Evolutionary conservation across 805 yeast species (phyloP).

Genomic region (Cyberlindnera sargentensis): DNA sequence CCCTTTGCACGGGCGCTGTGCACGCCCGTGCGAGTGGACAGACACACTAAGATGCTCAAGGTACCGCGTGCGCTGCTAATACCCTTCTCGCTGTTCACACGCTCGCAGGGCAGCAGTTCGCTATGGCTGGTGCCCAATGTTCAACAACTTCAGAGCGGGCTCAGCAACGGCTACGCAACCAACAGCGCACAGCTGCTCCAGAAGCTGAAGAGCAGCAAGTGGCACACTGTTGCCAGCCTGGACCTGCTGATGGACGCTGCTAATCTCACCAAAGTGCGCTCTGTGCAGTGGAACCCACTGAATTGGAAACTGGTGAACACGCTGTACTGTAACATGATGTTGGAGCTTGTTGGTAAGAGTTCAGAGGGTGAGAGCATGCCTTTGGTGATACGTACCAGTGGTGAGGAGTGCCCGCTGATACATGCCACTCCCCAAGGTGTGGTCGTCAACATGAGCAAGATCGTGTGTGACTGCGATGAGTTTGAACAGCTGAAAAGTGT

Average conservation of each 20-base stretch:
- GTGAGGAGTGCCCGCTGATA: neutral
- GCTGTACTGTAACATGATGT: slow-evolving; percentile 3
- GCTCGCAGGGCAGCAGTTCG: neutral
- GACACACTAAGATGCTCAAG: slow-evolving; percentile 25
- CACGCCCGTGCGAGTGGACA: slow-evolving; percentile 38
- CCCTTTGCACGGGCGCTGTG: slow-evolving; percentile 32
- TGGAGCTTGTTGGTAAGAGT: neutral
- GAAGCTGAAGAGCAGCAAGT: slow-evolving; percentile 1
- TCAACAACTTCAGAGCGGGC: neutral
- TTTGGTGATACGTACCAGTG: neutral
- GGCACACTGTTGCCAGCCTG: slow-evolving; percentile 6
- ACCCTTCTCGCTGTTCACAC: slow-evolving; percentile 3
- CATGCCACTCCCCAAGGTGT: neutral
- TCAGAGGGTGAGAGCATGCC: neutral
- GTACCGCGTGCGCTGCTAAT: slow-evolving; percentile 5
- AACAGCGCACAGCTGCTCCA: slow-evolving; percentile 1
- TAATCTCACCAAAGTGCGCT: slow-evolving; percentile 3
- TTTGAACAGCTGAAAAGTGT: neutral
- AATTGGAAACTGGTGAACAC: slow-evolving; percentile 7
- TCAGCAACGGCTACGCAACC: slow-evolving; percentile 7
- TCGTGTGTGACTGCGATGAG: neutral
- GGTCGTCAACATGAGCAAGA: neutral
- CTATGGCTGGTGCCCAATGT: slow-evolving; percentile 11
- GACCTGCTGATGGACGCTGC: slow-evolving; percentile 4
- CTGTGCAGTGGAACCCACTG: slow-evolving; percentile 5